These are phyloP conservation scores for Kickxella alabastrina DNA, from an alignment of 192 early-diverging fungal genomes.

Conservation along the genomic window DNA sequence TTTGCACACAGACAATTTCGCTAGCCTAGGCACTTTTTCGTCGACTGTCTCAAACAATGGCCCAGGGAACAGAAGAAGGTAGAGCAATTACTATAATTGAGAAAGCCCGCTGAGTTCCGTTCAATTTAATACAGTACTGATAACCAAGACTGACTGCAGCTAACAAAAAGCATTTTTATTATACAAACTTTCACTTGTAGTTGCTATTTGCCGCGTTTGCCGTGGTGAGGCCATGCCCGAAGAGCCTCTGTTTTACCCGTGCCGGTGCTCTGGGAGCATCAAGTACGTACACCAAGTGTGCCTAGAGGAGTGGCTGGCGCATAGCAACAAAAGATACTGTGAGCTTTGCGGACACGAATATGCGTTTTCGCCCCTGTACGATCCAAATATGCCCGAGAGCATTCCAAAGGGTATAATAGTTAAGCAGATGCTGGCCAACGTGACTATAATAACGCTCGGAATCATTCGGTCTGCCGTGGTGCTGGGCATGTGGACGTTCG, in stretches of 20 bases:
- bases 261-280: conserved; percentile 95
- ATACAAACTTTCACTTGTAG: no score
- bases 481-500: conserved; percentile 69
- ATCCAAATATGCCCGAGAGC: conserved; percentile 65
- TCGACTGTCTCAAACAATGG: no score
- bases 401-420: conserved; percentile 62
- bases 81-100: no score
- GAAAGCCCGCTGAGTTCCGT: no score
- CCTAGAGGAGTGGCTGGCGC: conserved; percentile 79
- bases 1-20: no score
- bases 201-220: conserved; percentile 80
- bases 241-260: conserved; percentile 88
- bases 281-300: conserved; percentile 90
- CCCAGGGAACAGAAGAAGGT: no score
- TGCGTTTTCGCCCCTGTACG: conserved; percentile 77
- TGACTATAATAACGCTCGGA: conserved; percentile 35
- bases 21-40: no score
- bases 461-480: conserved; percentile 62
- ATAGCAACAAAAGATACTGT: conserved; percentile 77
- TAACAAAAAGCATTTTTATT: no score
- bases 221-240: conserved; percentile 69
- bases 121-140: no score
- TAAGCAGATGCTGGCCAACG: conserved; percentile 51
- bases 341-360: conserved; percentile 89
- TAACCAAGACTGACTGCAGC: no score